phyloP scores from a whole-genome alignment of 306 rosid species.

The Vigna mungo region DNA sequence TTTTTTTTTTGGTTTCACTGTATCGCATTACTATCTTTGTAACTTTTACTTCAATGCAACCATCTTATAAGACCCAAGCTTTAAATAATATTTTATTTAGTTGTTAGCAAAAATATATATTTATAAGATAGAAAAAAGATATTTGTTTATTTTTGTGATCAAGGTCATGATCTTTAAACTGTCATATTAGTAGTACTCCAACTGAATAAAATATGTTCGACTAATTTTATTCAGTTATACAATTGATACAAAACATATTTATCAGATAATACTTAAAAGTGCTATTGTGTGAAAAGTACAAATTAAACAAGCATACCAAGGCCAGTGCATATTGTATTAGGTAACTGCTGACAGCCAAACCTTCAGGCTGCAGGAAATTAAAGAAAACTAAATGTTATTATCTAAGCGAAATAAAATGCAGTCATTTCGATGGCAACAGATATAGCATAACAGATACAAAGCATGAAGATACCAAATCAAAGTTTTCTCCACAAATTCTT shows the following conservation, averaged over 20 bases:
- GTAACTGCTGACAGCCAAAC: slow-evolving; percentile 71
- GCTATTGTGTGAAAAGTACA: slow-evolving; percentile 28
- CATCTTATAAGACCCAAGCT: no score
- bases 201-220: no score
- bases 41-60: no score
- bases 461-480: slow-evolving; percentile 33
- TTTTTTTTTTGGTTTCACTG: no score
- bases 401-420: slow-evolving; percentile 12
- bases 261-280: slow-evolving; percentile 12
- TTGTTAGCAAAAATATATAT: no score
- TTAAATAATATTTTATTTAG: no score
- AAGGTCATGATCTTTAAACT: no score
- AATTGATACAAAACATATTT: slow-evolving; percentile 18
- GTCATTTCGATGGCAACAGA: not conserved
- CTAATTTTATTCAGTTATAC: slow-evolving; percentile 7
- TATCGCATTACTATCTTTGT: no score
- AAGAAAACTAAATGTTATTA: slow-evolving; percentile 41
- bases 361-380: slow-evolving; percentile 85
- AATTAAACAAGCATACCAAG: slow-evolving; percentile 65
- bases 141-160: no score
- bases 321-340: slow-evolving; percentile 94
- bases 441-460: slow-evolving; percentile 13
- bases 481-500: slow-evolving; percentile 31
- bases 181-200: no score
- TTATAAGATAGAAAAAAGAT: no score